phyloP scores from a whole-genome alignment of 2,329 filamentous ascomycete genomes.

The Trichoderma harzianum region DNA sequence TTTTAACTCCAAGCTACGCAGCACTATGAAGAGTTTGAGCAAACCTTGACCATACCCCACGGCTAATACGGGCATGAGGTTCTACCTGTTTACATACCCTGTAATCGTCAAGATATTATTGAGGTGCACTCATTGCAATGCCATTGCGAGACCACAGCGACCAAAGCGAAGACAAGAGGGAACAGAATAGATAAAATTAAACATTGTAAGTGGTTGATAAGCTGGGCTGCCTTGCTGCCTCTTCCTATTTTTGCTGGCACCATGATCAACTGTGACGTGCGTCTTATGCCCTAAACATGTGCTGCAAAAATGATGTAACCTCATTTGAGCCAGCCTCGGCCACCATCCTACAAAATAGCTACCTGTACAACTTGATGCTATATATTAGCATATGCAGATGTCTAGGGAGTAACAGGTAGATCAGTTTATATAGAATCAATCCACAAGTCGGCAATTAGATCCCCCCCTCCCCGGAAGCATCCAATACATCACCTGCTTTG shows the following conservation, averaged over 20 bases:
- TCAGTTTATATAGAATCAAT: not conserved
- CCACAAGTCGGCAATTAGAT: not conserved
- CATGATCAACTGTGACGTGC: not conserved
- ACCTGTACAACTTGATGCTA: not conserved
- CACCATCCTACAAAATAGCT: not conserved
- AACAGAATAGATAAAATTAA: not conserved
- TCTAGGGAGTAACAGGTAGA: not conserved
- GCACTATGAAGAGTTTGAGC: not conserved
- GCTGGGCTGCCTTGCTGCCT: not conserved
- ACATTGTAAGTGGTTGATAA: not conserved
- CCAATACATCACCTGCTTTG: not conserved
- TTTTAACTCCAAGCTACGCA: not conserved
- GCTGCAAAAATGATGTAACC: conserved; percentile 3
- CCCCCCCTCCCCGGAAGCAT: not conserved
- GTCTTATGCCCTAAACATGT: conserved; percentile 10
- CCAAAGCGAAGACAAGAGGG: not conserved
- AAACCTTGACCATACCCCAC: not conserved
- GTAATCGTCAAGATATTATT: not conserved
- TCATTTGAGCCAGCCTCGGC: not conserved
- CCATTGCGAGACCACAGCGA: not conserved
- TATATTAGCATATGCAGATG: not conserved
- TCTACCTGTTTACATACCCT: not conserved
- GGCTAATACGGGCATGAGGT: not conserved
- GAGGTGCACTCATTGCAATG: not conserved
- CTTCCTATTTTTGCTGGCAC: not conserved